phyloP scores from a whole-genome alignment of 306 rosid genomes.

The Acacia confusa region DNA sequence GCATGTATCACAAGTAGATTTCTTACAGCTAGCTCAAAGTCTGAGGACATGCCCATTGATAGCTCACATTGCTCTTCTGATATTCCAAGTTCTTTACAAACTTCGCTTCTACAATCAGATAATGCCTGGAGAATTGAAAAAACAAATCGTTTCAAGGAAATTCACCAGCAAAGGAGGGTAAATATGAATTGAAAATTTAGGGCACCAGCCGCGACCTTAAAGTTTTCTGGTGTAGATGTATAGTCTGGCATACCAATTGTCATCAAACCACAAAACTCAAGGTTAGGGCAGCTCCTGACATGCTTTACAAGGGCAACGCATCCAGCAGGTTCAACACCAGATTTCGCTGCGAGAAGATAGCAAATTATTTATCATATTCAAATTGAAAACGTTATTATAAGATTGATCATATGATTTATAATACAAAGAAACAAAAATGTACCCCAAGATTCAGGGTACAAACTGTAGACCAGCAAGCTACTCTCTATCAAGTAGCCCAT shows the following conservation, averaged over 20 bases:
- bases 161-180: slow-evolving; percentile 9
- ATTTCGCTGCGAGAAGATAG: slow-evolving; percentile 64
- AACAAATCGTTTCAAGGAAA: slow-evolving; percentile 17
- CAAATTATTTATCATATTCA: slow-evolving; percentile 12
- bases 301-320: slow-evolving; percentile 85
- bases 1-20: slow-evolving; percentile 8
- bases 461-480: slow-evolving; percentile 17
- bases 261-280: slow-evolving; percentile 85
- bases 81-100: slow-evolving; percentile 73
- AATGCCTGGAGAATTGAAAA: slow-evolving; percentile 49
- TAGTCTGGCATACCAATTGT: slow-evolving; percentile 96
- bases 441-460: not conserved
- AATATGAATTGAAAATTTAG: slow-evolving; percentile 6
- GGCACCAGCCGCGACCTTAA: slow-evolving; percentile 51
- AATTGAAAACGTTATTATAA: slow-evolving; percentile 3
- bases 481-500: slow-evolving; percentile 24
- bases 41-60: slow-evolving; percentile 98
- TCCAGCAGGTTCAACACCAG: slow-evolving; percentile 74
- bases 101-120: slow-evolving; percentile 72
- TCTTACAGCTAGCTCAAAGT: slow-evolving; percentile 93
- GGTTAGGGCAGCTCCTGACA: slow-evolving; percentile 73
- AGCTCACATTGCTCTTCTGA: slow-evolving; percentile 78
- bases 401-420: slow-evolving; percentile 7
- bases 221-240: slow-evolving; percentile 87
- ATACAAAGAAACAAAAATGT: not conserved